These are phyloP conservation scores for Fragilaria radians DNA, from an alignment of 108 stramenopile genomes.

Conservation along the genomic window DNA sequence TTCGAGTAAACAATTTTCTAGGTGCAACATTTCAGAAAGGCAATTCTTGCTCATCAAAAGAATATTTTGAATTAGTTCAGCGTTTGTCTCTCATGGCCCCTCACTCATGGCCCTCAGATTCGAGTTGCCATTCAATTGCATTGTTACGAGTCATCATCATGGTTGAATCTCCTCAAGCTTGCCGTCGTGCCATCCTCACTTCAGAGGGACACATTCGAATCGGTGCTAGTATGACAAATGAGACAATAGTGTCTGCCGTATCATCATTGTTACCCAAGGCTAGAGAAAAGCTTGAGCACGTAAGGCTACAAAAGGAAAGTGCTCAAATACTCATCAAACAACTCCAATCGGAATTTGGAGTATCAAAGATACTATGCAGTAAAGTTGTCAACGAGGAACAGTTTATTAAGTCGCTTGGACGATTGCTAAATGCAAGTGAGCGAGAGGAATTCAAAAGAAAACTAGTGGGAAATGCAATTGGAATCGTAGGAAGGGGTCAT, in stretches of 20 bases:
- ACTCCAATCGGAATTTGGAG: conserved; percentile 49
- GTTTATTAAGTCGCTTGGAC: conserved; percentile 31
- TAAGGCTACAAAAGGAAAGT: conserved; percentile 5
- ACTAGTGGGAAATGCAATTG: conserved; percentile 53
- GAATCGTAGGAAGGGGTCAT: conserved; percentile 48
- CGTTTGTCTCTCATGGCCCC: conserved; percentile 9
- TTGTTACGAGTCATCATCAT: conserved; percentile 18
- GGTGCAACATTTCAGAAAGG: conserved; percentile 48
- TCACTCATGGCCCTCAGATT: background rate
- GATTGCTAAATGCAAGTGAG: conserved; percentile 26
- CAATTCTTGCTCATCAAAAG: conserved; percentile 44
- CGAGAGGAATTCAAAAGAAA: conserved; percentile 27
- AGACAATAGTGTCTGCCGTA: conserved; percentile 17
- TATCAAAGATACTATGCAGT: conserved; percentile 18
- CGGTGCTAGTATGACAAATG: conserved; percentile 29
- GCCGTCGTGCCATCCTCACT: conserved; percentile 47
- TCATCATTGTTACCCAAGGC: conserved; percentile 10
- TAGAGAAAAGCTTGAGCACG: conserved; percentile 15
- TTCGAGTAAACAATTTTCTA: conserved; percentile 5
- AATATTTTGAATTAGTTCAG: conserved; percentile 53
- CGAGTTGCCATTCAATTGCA: background rate
- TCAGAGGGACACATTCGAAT: conserved; percentile 56
- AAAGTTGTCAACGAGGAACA: conserved; percentile 26
- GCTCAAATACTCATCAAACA: conserved; percentile 24
- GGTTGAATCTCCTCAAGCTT: conserved; percentile 53